Percentiles rank a stretch among this genome's conserved stretches.
Conservation (phyloP, 805 yeast species). For the Zygotorulaspora florentina region DNA sequence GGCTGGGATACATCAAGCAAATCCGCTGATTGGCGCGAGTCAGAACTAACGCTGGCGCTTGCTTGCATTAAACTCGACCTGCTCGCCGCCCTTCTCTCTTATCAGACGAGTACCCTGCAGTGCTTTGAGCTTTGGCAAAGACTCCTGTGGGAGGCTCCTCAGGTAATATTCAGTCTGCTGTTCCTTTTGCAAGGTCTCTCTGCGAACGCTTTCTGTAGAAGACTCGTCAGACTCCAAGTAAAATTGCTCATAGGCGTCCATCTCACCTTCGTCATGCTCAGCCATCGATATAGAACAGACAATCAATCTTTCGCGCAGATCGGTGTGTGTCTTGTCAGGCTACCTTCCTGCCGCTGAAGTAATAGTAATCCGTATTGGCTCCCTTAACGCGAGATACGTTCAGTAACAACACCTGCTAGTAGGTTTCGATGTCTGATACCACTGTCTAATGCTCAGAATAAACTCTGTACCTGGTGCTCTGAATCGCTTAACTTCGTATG, state of each 20-base stretch:
- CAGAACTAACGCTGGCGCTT: constrained; percentile 1
- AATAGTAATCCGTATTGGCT: too few species aligned
- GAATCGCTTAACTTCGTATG: too few species aligned
- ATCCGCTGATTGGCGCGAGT: not conserved
- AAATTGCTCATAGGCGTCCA: constrained; percentile 13
- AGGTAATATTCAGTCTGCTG: constrained; percentile 8
- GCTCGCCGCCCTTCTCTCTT: not conserved
- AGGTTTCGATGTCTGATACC: too few species aligned
- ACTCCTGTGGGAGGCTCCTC: constrained; percentile 11
- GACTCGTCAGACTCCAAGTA: constrained; percentile 3
- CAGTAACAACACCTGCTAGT: too few species aligned
- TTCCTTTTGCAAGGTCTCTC: constrained; percentile 4
- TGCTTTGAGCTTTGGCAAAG: constrained; percentile 4
- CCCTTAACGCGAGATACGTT: too few species aligned
- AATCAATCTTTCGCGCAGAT: too few species aligned
- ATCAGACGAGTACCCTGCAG: not conserved
- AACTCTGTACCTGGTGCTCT: too few species aligned
- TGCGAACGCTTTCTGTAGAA: constrained; percentile 1
- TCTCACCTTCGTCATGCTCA: not conserved
- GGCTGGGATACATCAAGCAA: too few species aligned
- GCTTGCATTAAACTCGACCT: not conserved
- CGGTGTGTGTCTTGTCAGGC: too few species aligned
- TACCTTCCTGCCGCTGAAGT: too few species aligned
- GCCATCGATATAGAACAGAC: not conserved
- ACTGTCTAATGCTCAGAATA: too few species aligned